Evolutionary conservation across 2,329 filamentous ascomycete genomes (phyloP), one percentile per base, ranked within the genome.

Genomic region (Periglandula ipomoeae): DNA sequence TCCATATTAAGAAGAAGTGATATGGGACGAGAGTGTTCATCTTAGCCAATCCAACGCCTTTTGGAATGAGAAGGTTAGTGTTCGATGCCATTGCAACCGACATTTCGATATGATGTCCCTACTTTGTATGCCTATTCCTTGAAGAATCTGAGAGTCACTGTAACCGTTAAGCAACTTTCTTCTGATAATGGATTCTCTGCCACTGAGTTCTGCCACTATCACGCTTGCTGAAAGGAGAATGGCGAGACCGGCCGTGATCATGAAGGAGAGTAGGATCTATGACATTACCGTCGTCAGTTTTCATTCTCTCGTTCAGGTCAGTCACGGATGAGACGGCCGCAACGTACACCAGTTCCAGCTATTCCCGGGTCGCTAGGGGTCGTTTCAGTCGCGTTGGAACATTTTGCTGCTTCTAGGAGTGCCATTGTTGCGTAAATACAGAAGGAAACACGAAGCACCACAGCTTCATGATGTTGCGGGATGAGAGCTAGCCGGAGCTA

Each of bases 1-100:
- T 81, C 82, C 81, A 85, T 54, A 85, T 76, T 48, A 85, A 73
- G 67, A 85, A 85, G 67, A 85, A 84, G 64, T 86, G 82, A 60
- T 86, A 86, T 0, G 80, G 74, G 0, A 82, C 72, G 60, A 85
- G 74, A 5, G 69, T 68, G 41, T 72, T 65, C 59, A 78, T 74
- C 58, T 81, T 79, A 4, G 76, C 76, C 1, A 86, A 72, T 0
- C 77, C 82, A 22, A 85, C 71, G 49, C 60, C 58, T 5, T 17
- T 38, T 7, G n/a, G 15, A 17, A 38, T 7, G 59, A 42, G 9
- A 40, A 26, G 13, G 6, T 3, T 30, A 30, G 27, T 13, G 6
- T 30, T 30, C 27, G 1, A 32, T 17, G 7, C 4, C 20, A 43
- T 48, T 30, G 27, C 27, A 30, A 7, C 27, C 9, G 6, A 3